Conservation (phyloP, 1,284 basidiomycete genomes). For the Porodaedalea pini region DNA sequence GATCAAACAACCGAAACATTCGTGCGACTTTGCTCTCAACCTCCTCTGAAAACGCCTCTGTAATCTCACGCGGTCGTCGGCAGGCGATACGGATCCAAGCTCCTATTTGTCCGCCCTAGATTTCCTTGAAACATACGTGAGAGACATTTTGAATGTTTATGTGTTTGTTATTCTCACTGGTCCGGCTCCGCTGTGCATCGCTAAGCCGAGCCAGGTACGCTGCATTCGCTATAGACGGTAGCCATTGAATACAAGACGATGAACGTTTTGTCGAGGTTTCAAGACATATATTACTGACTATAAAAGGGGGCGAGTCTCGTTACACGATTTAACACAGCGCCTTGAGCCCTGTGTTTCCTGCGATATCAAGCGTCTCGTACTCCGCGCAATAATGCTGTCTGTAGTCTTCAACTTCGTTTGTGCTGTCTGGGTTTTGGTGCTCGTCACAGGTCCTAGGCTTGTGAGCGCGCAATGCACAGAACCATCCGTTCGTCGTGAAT, state of each 20-base stretch:
- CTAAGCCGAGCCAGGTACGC: background rate
- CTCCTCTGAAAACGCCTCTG: background rate
- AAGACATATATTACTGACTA: too few relatives aligned
- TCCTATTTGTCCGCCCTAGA: background rate
- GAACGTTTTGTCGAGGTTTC: background rate
- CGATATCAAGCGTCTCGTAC: background rate
- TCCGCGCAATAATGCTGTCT: background rate
- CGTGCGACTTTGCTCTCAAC: too few relatives aligned
- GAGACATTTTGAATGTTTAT: background rate
- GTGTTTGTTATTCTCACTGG: background rate
- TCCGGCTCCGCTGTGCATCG: background rate
- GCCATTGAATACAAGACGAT: background rate
- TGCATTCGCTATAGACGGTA: too few relatives aligned
- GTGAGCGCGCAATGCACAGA: slow-evolving; percentile 21
- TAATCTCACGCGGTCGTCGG: background rate
- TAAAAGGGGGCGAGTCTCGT: too few relatives aligned
- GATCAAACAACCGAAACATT: too few relatives aligned
- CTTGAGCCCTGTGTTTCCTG: background rate
- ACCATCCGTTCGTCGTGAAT: slow-evolving; percentile 28
- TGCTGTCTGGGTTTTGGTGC: background rate
- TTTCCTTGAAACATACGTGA: background rate
- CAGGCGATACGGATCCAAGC: background rate
- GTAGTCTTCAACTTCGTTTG: background rate
- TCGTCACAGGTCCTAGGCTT: background rate
- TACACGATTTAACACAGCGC: too few relatives aligned